phyloP scores from a whole-genome alignment of 192 early-diverging fungal genomes.

The Podila epicladia region DNA sequence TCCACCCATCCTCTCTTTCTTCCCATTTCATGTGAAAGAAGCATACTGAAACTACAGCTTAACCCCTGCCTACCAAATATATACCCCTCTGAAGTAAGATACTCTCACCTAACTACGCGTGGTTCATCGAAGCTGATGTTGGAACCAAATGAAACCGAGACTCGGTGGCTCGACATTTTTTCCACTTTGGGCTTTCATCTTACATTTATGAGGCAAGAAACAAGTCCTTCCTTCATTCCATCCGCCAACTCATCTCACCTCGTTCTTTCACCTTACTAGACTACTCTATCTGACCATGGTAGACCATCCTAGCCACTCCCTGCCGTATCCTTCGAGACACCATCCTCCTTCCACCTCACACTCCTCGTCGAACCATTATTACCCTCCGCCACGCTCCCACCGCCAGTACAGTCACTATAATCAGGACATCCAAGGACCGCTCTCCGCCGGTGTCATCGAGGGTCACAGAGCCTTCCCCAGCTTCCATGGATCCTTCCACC shows the following conservation, averaged over 20 bases:
- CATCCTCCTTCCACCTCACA: constrained; percentile 16
- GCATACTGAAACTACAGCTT: too few species aligned
- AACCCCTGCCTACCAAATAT: too few species aligned
- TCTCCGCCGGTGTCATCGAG: constrained; percentile 41
- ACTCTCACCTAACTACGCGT: neutral
- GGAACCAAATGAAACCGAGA: constrained; percentile 1
- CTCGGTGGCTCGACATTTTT: neutral
- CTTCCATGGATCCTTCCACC: constrained; percentile 23
- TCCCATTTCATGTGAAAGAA: neutral
- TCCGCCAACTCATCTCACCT: neutral
- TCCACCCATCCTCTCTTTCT: neutral
- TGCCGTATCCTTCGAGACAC: constrained; percentile 7
- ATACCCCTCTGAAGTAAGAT: neutral
- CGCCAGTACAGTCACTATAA: constrained; percentile 17
- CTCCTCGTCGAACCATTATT: constrained; percentile 14
- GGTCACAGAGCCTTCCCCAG: constrained; percentile 44
- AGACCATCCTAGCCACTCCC: constrained; percentile 17
- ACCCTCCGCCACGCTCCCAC: neutral
- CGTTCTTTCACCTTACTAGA: neutral
- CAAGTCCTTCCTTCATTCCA: neutral
- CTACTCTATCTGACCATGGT: constrained; percentile 8
- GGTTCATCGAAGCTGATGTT: neutral
- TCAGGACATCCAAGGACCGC: constrained; percentile 44
- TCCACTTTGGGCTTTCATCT: neutral
- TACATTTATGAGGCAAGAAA: neutral